Conservation (phyloP, 495 filamentous ascomycete species). For the Aspergillus sclerotioniger region DNA sequence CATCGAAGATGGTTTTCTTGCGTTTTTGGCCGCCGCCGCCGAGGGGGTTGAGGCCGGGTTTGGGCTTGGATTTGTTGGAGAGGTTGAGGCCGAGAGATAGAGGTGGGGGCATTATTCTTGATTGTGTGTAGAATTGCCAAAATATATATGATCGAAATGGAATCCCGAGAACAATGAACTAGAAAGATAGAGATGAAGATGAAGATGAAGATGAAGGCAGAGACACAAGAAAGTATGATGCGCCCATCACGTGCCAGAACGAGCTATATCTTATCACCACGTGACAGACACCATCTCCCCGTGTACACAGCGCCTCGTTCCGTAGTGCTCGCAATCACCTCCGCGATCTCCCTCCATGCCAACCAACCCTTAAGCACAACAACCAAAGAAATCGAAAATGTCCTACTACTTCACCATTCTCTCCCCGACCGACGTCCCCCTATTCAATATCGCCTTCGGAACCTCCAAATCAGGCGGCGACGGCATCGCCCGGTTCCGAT, state of each 20-base stretch:
- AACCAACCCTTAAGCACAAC: no score
- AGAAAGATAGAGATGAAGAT: no score
- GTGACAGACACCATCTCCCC: no score
- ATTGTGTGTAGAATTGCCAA: no score
- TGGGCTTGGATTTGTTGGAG: slow-evolving; percentile 24
- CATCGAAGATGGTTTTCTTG: slow-evolving; percentile 52
- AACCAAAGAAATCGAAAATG: slow-evolving; percentile 57
- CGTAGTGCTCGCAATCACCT: background rate
- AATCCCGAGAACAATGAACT: no score
- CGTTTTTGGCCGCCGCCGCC: slow-evolving; percentile 38
- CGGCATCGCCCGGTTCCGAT: slow-evolving; percentile 73
- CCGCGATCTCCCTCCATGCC: background rate
- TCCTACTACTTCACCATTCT: slow-evolving; percentile 97
- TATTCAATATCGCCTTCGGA: slow-evolving; percentile 95
- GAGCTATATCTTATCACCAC: slow-evolving; percentile 21
- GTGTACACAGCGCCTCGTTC: no score
- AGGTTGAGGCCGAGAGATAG: slow-evolving; percentile 60
- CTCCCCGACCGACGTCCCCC: slow-evolving; percentile 87
- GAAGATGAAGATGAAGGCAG: no score
- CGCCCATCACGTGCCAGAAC: no score
- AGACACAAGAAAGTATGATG: no score
- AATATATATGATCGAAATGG: no score
- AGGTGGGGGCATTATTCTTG: slow-evolving; percentile 34
- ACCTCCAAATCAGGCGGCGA: slow-evolving; percentile 92
- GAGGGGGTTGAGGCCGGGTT: slow-evolving; percentile 28